Percentiles rank a stretch among this genome's conserved stretches.
Evolutionary conservation across 768 basidiomycete genomes (phyloP).

Genomic region (Trametes gibbosa): DNA sequence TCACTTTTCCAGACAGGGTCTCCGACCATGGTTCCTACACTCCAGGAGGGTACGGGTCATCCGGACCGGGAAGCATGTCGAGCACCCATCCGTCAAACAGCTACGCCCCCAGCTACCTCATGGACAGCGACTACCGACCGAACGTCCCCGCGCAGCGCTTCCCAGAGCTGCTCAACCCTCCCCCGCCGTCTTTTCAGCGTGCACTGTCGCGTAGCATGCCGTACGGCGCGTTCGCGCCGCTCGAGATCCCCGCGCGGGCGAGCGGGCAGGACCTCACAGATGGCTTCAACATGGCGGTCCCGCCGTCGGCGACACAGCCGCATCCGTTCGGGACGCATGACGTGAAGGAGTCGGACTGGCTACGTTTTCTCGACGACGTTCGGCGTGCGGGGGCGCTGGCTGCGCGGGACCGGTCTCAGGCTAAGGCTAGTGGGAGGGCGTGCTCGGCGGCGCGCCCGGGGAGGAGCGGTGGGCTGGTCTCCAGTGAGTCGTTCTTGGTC

Average conservation of each 20-base stretch:
- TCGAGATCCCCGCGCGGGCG: conserved; percentile 27
- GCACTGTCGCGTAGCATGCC: conserved; percentile 10
- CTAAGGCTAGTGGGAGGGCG: conserved; percentile 1
- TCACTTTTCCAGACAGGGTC: too few species aligned
- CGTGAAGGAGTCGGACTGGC: conserved; percentile 50
- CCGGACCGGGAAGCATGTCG: background rate
- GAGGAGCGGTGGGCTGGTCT: background rate
- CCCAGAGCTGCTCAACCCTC: conserved; percentile 14
- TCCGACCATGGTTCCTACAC: too few species aligned
- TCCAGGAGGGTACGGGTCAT: background rate
- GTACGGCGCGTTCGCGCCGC: conserved; percentile 32
- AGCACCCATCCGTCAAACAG: background rate
- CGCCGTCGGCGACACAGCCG: conserved; percentile 35
- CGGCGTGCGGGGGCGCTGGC: conserved; percentile 3
- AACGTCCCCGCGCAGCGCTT: background rate
- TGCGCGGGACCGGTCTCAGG: conserved; percentile 11
- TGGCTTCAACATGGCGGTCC: conserved; percentile 45
- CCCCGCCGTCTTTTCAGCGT: conserved; percentile 25
- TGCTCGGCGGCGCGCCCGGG: conserved; percentile 6
- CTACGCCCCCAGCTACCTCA: too few species aligned
- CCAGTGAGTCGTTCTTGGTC: conserved; percentile 19
- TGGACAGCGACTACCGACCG: background rate
- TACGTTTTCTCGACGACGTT: conserved; percentile 30
- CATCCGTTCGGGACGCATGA: conserved; percentile 56
- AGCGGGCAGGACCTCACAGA: conserved; percentile 34